Base-by-base conservation (phyloP, 306 rosid genomes). In the Acacia melanoxylon region DNA sequence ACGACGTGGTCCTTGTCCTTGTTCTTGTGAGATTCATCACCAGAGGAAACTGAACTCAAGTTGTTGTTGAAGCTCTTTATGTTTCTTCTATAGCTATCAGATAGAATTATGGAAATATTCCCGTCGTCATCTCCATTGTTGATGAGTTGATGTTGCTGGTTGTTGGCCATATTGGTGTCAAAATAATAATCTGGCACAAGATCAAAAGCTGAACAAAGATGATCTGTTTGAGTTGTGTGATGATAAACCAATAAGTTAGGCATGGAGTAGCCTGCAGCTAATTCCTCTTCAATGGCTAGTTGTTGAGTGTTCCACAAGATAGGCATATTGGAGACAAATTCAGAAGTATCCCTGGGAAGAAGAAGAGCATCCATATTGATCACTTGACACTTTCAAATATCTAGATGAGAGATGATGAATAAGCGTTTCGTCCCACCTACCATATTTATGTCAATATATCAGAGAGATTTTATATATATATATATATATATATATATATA, bases 331-430 rank as follows among this genome's bases (percentile, higher is more conserved):
- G 67, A 59, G 22, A 37, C 68, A 44, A 63, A 44, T 82, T 85
- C 79, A 24, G 92, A 83, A 22, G 87, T 87, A 70, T 84, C 88
- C 94, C 97, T 90, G 31, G 95, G 91, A 31, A 24, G 4, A 54
- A 20, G 25, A 80, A 86, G 19, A 80, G 76, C 83, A 70, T 92
- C 97, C 98, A 94, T 94, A 14, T 14, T n/a, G 77, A 56, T 80
- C 59, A 62, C 67, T 6, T 14, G 41, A 27, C 37, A 14, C 29
- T 4, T 62, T 10, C 19, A 27, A 25, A 25, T 20, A 25, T 62
- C 61, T 77, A 71, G 59, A 46, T 75, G 56, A 73, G 79, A 66
- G 9, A 31, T 62, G 51, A 61, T 27, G 20, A 62, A 12, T 11
- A 5, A 25, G 37, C 17, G 77, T 81, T 40, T 62, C 77, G 82